Base-by-base conservation (phyloP, 805 yeast species). In the Ogataea nakhonphanomensis region DNA sequence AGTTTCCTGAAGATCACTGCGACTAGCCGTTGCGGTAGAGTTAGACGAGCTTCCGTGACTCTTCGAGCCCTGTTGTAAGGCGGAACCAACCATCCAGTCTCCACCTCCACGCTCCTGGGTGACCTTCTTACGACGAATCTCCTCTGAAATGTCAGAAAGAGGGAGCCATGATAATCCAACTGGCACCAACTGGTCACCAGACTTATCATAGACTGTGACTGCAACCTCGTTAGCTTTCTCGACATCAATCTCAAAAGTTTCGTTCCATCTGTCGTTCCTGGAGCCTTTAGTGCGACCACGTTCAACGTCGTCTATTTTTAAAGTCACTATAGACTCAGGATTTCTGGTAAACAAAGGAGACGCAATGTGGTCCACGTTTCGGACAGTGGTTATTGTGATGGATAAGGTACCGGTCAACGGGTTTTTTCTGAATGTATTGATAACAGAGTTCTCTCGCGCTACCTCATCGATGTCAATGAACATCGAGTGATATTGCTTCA, bases 141-240 rank as follows among this genome's bases (percentile, higher is more conserved):
- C 98, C 67, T 93, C 99, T 0, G 95, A 89, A 30, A 93, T 76
- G 62, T 93, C 99, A 3, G 95, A 81, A 22, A 93, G 70, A 26
- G 91, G 75, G 21, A 91, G 73, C 99, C 99, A 93, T 53, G 84
- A 78, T 27, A 93, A 72, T 7, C 95, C 99, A 7, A 93, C 96
- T 0, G 99, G 98, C 7, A 82, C 78, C 44, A 73, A 66, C 35
- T 70, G 74, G 43, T 71, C 78, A 27, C 85, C 85, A 9, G 74
- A 68, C 51, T 81, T 82, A 60, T 93, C 99, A 61, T 83, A 89
- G 4, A 93, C 87, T 2, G 90, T 78, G 43, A 93, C 70, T 55
- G 90, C 96, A 31, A 90, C 73, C 65, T 93, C 99, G 57, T 91
- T 87, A 21, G 96, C 96, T 59, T 83, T 87, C 45, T 86, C 96